Percentiles rank a stretch among this genome's conserved stretches.
Evolutionary conservation across 1,139 yeast species (phyloP).

Genomic region (Arxiozyma slooffiae): DNA sequence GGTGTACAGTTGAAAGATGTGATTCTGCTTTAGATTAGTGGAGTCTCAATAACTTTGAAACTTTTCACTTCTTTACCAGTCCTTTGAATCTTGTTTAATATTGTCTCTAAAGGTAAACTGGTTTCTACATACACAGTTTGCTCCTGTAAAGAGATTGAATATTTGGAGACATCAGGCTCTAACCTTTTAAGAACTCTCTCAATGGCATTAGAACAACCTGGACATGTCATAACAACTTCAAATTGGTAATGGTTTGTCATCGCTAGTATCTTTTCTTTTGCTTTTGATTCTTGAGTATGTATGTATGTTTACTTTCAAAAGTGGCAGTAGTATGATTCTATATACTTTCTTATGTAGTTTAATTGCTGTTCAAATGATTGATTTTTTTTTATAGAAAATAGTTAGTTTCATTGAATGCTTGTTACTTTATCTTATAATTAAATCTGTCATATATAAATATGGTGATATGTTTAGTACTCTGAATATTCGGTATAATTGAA

Average conservation of each 20-base stretch:
- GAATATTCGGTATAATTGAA: background rate
- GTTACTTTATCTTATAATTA: too few species aligned
- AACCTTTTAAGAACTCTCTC: slow-evolving; percentile 63
- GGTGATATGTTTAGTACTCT: background rate
- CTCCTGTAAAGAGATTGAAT: slow-evolving; percentile 65
- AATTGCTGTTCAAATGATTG: too few species aligned
- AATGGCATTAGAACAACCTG: slow-evolving; percentile 85
- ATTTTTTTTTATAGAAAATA: too few species aligned
- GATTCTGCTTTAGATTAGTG: background rate
- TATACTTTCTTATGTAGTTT: too few species aligned
- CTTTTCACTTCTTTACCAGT: slow-evolving; percentile 78
- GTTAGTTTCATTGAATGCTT: too few species aligned
- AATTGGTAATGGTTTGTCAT: slow-evolving; percentile 42
- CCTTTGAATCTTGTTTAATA: slow-evolving; percentile 68
- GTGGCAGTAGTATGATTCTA: too few species aligned
- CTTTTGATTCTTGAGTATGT: too few species aligned
- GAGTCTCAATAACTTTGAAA: slow-evolving; percentile 40
- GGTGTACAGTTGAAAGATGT: background rate
- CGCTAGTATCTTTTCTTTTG: background rate
- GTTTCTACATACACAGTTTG: slow-evolving; percentile 79
- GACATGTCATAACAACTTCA: slow-evolving; percentile 72
- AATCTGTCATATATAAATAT: background rate
- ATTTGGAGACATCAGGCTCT: slow-evolving; percentile 57
- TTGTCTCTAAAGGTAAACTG: slow-evolving; percentile 59
- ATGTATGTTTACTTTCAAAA: too few species aligned